Base-by-base conservation (phyloP, 2,329 filamentous ascomycete genomes). In the Penicillium corylophilum region DNA sequence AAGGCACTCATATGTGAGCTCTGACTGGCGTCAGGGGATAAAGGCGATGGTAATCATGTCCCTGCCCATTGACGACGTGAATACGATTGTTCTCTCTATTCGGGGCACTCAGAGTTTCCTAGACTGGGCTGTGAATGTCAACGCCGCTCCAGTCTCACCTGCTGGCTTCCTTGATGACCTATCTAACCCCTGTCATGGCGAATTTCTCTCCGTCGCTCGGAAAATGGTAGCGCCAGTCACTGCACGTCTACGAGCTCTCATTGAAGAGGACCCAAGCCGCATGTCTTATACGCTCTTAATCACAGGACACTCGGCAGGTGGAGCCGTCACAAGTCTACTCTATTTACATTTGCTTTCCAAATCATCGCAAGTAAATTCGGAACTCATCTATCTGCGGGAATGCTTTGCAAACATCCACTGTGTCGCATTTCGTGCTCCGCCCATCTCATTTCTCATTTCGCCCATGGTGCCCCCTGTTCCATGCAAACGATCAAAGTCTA, bases 11-110 rank as follows among this genome's bases (percentile, higher is more conserved):
- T 87, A 89, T 59, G 79, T 94, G 31, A 79, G 85, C 31, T 83
- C 88, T 3, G 84, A 91, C 68, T 88, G 85, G 80, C 79, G 79
- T 18, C 79, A 81, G 3, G 89, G 89, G n/a, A 88, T 89, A 1
- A 93, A 92, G 67, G 87, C 90, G 22, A 93, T 93, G 86, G 84
- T 89, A 15, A 85, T 95, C 66, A 93, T 92, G 65, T 90, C 87
- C 0, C 80, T 92, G 0, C 84, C 89, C 1, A 83, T 91, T 66
- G 89, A 94, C 64, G 79, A 89, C 62, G 84, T 86, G 74, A 84
- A 89, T 65, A 86, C 86, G 16, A 86, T 95, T 49, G 87, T 95
- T 10, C 89, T 95, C 63, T 89, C 90, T 13, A 89, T 95, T 55
- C 83, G 90, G 18, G 90, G 90, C 18, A 90, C 86, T 0, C 84